Evolutionary conservation across 345 rosid species (phyloP).

Genomic region (Corchorus capsularis): DNA sequence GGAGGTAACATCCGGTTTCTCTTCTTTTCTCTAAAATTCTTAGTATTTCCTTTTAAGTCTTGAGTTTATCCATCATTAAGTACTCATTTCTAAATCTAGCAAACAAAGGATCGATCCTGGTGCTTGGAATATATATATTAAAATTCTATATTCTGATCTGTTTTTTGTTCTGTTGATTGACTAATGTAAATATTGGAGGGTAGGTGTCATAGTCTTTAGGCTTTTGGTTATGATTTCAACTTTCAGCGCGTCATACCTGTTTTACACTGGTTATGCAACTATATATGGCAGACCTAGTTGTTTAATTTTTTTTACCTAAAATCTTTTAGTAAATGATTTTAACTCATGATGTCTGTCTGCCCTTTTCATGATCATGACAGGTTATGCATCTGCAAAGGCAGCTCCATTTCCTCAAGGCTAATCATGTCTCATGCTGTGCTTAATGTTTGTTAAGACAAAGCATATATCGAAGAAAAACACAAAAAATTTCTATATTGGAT

Average conservation of each 20-base stretch:
- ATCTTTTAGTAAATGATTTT: too few relatives aligned
- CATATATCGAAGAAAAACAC: background rate
- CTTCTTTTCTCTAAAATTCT: background rate
- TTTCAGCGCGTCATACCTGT: background rate
- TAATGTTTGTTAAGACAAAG: background rate
- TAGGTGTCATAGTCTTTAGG: background rate
- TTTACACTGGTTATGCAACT: background rate
- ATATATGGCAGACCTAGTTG: background rate
- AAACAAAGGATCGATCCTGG: too few relatives aligned
- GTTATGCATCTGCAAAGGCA: constrained; percentile 29
- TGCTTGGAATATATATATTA: too few relatives aligned
- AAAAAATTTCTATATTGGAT: background rate
- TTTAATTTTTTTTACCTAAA: background rate
- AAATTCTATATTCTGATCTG: too few relatives aligned
- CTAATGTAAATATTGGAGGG: too few relatives aligned
- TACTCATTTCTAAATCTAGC: background rate
- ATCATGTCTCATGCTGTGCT: background rate
- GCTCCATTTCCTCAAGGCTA: constrained; percentile 28
- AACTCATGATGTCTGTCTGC: background rate
- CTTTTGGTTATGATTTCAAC: background rate
- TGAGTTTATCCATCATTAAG: background rate
- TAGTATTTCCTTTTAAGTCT: constrained; percentile 2
- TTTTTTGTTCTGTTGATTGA: too few relatives aligned
- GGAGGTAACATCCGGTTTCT: constrained; percentile 29
- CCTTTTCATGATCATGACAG: constrained; percentile 17